Conservation (phyloP, 495 filamentous ascomycete genomes). For the Physcia stellaris region DNA sequence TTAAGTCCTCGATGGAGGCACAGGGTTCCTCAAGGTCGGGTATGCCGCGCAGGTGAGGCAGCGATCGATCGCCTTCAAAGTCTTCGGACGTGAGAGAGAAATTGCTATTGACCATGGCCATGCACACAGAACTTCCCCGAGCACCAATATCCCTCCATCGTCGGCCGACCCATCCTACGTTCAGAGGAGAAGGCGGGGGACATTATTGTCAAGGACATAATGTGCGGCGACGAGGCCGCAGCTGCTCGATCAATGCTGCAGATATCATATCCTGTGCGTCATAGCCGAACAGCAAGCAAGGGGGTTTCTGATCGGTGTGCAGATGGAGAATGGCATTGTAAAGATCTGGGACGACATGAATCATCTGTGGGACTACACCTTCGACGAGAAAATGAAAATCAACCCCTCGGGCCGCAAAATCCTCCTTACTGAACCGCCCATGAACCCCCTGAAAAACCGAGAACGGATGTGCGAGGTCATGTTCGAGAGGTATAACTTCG, state of each 20-base stretch:
- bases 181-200: conserved; percentile 74
- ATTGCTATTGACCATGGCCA: conserved; percentile 1
- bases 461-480: conserved; percentile 98
- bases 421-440: conserved; percentile 92
- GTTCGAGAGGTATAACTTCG: conserved; percentile 94
- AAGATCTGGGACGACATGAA: conserved; percentile 99
- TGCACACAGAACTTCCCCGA: conserved; percentile 87
- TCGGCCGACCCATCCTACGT: conserved; percentile 93
- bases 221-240: conserved; percentile 98
- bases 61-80: conserved; percentile 7
- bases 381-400: conserved; percentile 89
- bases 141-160: conserved; percentile 95
- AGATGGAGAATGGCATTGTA: conserved; percentile 99
- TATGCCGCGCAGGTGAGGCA: conserved; percentile 71
- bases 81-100: not conserved
- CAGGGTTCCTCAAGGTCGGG: conserved; percentile 98
- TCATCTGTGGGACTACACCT: conserved; percentile 98
- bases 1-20: conserved; percentile 97
- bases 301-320: conserved; percentile 21
- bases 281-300: not conserved
- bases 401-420: conserved; percentile 91
- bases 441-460: conserved; percentile 92
- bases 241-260: conserved; percentile 93
- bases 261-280: conserved; percentile 78
- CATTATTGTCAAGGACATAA: conserved; percentile 93